Evolutionary conservation across 2,329 filamentous ascomycete genomes (phyloP), one percentile per base, ranked within the genome.

Genomic region (Beauveria scarabaeidicola): DNA sequence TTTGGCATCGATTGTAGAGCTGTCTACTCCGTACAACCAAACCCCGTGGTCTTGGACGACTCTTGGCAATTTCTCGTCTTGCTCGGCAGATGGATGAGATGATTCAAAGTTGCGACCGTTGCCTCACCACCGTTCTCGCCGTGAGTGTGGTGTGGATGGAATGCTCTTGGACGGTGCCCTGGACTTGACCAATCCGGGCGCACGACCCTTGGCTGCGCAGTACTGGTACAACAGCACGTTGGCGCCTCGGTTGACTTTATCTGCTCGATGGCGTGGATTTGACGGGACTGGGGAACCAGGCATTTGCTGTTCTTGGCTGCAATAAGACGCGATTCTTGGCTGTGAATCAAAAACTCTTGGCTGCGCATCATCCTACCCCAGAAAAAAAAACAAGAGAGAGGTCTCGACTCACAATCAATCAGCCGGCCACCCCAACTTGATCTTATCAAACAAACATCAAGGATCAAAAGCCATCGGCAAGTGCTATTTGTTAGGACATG

Each of bases 101-200:
- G 36, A 21, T 27, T n/a, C 21, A 1, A 1, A 38, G 21, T 41
- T 29, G 29, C 23, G 54, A 40, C 54, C 44, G 44, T 40, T 41
- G 32, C 21, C 17, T 57, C 44, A 57, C 44, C 54, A 57, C 54
- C 54, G 54, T 32, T 17, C 54, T 57, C 54, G 50, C 54, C 54
- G 54, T 23, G 54, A 21, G 32, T 57, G 54, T 57, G 54, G 54
- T 27, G 53, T 48, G 53, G 53, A 43, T 53, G 51, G 11, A 36
- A 32, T 32, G 25, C 13, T n/a, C 13, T 57, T 29, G 54, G 19
- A 57, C 32, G 32, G 54, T n/a, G 13, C 27, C 54, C 11, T 21
- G 23, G 21, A 21, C 19, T 29, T 57, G 32, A 11, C 32, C 44
- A 40, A 32, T 41, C 32, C 50, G 44, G 32, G 53, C 43, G 13